Conservation (phyloP, 2,329 filamentous ascomycete genomes). For the Pezicula neosporulosa region DNA sequence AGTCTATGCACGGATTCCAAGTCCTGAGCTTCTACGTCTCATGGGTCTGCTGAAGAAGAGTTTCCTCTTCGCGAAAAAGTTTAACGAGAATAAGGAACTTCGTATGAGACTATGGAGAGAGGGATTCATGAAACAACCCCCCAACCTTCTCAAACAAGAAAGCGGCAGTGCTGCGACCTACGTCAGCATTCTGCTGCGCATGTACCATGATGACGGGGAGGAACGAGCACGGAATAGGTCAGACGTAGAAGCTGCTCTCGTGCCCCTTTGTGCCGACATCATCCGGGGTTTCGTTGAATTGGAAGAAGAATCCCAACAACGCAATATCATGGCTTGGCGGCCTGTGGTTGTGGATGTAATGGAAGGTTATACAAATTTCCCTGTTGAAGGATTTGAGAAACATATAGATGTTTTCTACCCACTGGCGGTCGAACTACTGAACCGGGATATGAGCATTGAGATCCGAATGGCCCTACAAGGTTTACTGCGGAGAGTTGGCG, state of each 20-base stretch:
- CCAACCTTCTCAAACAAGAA: conserved; percentile 96
- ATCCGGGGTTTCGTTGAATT: conserved; percentile 79
- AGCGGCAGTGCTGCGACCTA: conserved; percentile 90
- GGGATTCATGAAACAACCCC: conserved; percentile 99
- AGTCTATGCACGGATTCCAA: conserved; percentile 92
- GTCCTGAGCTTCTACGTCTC: conserved; percentile 79
- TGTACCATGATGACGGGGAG: conserved; percentile 88
- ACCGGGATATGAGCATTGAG: conserved; percentile 77
- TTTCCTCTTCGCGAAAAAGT: conserved; percentile 93
- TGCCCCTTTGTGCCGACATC: conserved; percentile 94
- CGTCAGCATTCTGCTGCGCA: conserved; percentile 90
- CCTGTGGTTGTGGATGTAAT: conserved; percentile 96
- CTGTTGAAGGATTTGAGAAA: conserved; percentile 71
- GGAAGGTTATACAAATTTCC: conserved; percentile 87
- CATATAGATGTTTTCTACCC: conserved; percentile 85
- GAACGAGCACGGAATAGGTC: conserved; percentile 76
- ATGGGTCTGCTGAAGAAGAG: conserved; percentile 95
- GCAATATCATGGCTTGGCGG: conserved; percentile 95
- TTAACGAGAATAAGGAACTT: conserved; percentile 96
- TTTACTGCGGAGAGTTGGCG: conserved; percentile 78
- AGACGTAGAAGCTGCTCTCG: conserved; percentile 86
- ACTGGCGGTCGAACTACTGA: conserved; percentile 76
- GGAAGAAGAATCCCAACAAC: conserved; percentile 93
- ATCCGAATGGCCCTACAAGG: conserved; percentile 74
- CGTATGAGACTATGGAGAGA: conserved; percentile 93